A percentile compares a stretch with the other conserved stretches of the same genome.
phyloP scores from a whole-genome alignment of 2,329 filamentous ascomycete species.

The Monosporascus cannonballus region DNA sequence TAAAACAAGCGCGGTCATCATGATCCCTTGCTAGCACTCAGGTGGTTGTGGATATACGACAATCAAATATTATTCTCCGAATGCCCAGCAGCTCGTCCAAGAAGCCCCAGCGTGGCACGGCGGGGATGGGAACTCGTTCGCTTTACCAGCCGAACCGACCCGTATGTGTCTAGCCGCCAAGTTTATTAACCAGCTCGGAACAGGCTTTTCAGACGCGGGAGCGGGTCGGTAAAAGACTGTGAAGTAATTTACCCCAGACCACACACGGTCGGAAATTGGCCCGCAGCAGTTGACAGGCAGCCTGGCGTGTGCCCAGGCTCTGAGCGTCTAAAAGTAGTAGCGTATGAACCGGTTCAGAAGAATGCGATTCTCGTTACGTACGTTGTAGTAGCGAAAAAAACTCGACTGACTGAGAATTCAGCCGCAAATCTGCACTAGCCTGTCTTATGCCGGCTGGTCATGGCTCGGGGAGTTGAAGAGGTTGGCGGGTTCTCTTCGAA shows the following conservation, averaged over 20 bases:
- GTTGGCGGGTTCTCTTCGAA: neutral
- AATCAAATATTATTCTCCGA: neutral
- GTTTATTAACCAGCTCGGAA: neutral
- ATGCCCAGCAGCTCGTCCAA: neutral
- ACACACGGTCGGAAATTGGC: neutral
- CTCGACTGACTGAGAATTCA: too few relatives aligned
- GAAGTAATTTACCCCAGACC: neutral
- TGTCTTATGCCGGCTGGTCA: neutral
- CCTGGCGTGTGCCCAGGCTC: neutral
- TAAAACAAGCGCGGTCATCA: neutral
- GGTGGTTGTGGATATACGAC: neutral
- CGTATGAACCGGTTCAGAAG: too few relatives aligned
- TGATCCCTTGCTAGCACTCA: too few relatives aligned
- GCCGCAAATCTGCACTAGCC: neutral
- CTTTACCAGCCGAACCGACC: neutral
- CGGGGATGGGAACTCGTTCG: neutral
- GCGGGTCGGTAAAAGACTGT: neutral
- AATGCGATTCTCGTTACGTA: too few relatives aligned
- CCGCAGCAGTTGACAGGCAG: neutral
- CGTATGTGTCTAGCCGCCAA: neutral
- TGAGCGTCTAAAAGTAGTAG: neutral
- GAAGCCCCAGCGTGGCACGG: neutral
- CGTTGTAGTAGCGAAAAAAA: too few relatives aligned
- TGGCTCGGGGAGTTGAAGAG: neutral
- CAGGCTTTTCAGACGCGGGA: neutral